Percentiles rank a stretch among this genome's conserved stretches.
phyloP scores from a whole-genome alignment of 139 green algal genomes.

The Spirogloea muscicola region DNA sequence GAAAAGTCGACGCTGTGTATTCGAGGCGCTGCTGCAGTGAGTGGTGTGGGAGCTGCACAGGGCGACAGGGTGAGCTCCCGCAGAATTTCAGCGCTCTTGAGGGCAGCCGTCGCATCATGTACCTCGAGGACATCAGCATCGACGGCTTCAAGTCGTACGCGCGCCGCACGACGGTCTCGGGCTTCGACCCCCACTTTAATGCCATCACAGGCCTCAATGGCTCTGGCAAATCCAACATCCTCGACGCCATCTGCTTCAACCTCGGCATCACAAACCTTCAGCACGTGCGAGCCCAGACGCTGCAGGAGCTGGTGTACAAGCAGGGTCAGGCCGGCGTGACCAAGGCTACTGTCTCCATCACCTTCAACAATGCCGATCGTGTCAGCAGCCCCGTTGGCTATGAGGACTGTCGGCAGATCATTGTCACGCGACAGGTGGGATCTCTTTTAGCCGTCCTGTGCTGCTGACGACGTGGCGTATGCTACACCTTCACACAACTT shows the following conservation, averaged over 20 bases:
- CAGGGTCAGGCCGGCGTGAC: slow-evolving; percentile 94
- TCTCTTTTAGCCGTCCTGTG: no score
- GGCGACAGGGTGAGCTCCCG: no score
- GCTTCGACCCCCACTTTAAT: slow-evolving; percentile 95
- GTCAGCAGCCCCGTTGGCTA: slow-evolving; percentile 77
- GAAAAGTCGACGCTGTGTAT: no score
- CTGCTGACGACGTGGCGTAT: neutral
- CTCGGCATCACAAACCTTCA: slow-evolving; percentile 93
- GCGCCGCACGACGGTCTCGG: slow-evolving; percentile 70
- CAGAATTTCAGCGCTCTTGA: no score
- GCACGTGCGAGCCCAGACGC: slow-evolving; percentile 82
- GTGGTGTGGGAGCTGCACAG: no score
- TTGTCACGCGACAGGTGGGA: slow-evolving; percentile 82
- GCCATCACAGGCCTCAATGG: slow-evolving; percentile 98
- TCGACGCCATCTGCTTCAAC: slow-evolving; percentile 99
- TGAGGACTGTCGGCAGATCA: slow-evolving; percentile 88
- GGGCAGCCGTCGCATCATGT: no score
- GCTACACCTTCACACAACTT: neutral
- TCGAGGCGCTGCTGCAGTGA: no score
- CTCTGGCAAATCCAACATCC: slow-evolving; percentile 96
- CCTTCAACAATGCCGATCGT: slow-evolving; percentile 91
- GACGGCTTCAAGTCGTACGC: slow-evolving; percentile 99
- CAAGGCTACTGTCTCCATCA: slow-evolving; percentile 96
- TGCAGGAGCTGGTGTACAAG: slow-evolving; percentile 99
- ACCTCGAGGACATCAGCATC: slow-evolving; percentile 90